A percentile compares a stretch with the other conserved stretches of the same genome.
These are phyloP conservation scores for Trichosporon sp. DNA, from an alignment of 1,284 basidiomycete genomes.

Conservation along the genomic window DNA sequence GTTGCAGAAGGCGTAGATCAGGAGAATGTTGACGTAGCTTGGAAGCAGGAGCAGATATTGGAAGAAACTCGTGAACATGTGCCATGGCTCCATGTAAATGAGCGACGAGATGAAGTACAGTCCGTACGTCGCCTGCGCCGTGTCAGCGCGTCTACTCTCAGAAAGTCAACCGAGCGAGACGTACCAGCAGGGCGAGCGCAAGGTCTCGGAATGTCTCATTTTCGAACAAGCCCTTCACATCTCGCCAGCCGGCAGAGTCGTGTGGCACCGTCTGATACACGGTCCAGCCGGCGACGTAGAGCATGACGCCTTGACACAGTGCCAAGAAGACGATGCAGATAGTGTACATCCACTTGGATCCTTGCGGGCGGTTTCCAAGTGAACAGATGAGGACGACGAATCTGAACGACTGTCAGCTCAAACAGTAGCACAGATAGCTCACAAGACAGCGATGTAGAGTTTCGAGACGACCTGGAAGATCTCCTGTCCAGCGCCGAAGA, in stretches of 20 bases:
- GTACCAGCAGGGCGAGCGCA: constrained; percentile 44
- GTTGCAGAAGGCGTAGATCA: constrained; percentile 64
- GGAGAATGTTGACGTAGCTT: constrained; percentile 74
- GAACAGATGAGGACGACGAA: constrained; percentile 34
- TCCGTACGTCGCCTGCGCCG: constrained; percentile 67
- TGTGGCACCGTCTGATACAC: constrained; percentile 79
- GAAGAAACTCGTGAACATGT: constrained; percentile 81
- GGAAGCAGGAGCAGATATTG: constrained; percentile 50
- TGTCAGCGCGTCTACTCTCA: too few relatives aligned
- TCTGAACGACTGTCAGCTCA: constrained; percentile 17
- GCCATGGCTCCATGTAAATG: constrained; percentile 85
- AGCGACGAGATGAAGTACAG: constrained; percentile 80
- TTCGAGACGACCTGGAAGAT: constrained; percentile 76
- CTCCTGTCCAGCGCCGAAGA: constrained; percentile 65
- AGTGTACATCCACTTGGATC: constrained; percentile 72
- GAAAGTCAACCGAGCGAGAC: constrained; percentile 5
- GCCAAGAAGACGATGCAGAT: constrained; percentile 41
- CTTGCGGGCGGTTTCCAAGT: constrained; percentile 76
- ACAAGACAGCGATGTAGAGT: constrained; percentile 53
- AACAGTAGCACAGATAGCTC: constrained; percentile 6
- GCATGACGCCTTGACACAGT: constrained; percentile 41
- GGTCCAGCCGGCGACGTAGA: constrained; percentile 83
- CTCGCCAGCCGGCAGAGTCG: constrained; percentile 63
- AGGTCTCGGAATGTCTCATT: constrained; percentile 74
- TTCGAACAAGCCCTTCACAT: constrained; percentile 57